These are phyloP conservation scores for Claviceps africana DNA, from an alignment of 2,329 filamentous ascomycete genomes.

Conservation along the genomic window DNA sequence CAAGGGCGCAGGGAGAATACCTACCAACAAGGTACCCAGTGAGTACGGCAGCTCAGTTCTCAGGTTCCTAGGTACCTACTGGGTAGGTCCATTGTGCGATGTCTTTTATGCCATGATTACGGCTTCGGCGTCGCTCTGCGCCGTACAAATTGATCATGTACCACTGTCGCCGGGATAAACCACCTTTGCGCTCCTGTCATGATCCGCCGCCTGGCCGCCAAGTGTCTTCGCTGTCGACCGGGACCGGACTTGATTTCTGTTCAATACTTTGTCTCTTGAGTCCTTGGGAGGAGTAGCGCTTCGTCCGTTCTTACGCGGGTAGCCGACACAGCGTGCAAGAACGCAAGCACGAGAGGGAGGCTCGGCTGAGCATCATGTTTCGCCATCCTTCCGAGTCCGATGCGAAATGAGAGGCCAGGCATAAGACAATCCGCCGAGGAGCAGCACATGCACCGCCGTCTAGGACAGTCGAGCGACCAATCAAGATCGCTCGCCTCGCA, in stretches of 20 bases:
- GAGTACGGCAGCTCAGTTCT: no score
- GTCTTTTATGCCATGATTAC: constrained; percentile 1
- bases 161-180: neutral
- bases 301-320: neutral
- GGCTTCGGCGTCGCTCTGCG: neutral
- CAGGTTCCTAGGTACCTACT: no score
- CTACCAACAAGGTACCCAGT: no score
- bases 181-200: neutral
- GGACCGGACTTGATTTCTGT: neutral
- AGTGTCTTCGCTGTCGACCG: neutral
- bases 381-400: neutral
- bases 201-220: neutral
- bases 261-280: neutral
- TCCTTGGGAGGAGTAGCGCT: neutral
- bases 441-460: neutral
- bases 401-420: neutral
- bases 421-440: neutral
- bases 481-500: neutral
- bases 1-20: no score
- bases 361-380: neutral
- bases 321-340: neutral
- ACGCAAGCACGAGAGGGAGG: neutral
- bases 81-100: neutral
- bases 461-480: neutral
- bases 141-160: neutral